Base-by-base conservation (phyloP, 257 asterid species). In the Ilex asprella region DNA sequence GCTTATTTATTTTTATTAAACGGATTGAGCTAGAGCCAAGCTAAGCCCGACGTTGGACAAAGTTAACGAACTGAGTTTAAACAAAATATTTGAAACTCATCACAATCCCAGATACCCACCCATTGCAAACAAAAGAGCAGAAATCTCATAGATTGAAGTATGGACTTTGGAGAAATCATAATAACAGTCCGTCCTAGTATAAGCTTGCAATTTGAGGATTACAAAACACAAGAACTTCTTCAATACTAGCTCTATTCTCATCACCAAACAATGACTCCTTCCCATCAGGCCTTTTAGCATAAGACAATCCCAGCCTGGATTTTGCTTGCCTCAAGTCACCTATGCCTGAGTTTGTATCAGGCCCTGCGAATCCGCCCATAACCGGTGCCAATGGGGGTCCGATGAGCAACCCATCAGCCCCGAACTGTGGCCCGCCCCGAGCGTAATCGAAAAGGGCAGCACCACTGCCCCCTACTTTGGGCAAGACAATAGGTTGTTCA, bases 301-400 rank as follows among this genome's bases (percentile, higher is more conserved):
- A 88, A 27, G 98, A 88, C 67, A 91, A 67, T 71, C 98, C 97
- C 65, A 84, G 60, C 75, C 98, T 84, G 13, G 97, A 88, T 72
- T 84, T 91, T 6, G 89, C 95, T 47, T 86, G 95, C 75, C 85
- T 91, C 44, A 88, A 63, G 56, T 86, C 89, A 15, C 97, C 95
- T 27, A 88, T 64, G 14, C 97, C 96, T 7, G 95, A 85, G 56
- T 82, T 88, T 7, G 94, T 84, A 76, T 91, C 96, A 9, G 96
- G 98, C 52, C 95, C 95, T 0, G 97, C 85, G 60, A 88, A 91
- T 2, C 91, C 95, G 10, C 97, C 98, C 95, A 91, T 91, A 6
- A 88, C 95, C 14, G 98, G 95, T 1, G 96, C 87, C 41, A 91
- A 63, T 5, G 97, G 98, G 8, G 97, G 93, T 64, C 97, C 98